Evolutionary conservation across 2,329 filamentous ascomycete species (phyloP), one percentile per base, ranked within the genome.

Genomic region (Uncinocarpus reesii): DNA sequence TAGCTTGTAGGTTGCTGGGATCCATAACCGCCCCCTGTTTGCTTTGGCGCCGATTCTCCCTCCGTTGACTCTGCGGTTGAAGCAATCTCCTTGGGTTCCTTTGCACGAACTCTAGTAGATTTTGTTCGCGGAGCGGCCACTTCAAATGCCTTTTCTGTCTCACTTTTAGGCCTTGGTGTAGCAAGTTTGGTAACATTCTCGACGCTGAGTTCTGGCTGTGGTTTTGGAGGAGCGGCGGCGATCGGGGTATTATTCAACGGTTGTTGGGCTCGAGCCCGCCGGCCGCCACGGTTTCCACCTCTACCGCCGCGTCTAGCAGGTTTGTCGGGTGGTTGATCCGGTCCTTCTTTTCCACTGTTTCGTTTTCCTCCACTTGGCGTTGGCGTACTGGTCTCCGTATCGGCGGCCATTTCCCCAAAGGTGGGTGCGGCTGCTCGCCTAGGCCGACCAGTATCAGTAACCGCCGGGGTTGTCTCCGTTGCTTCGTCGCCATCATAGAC

Each of bases 381-480:
- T 60, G 48, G 63, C 58, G 47, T 61, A 52, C 26, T 65, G 56
- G 46, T 64, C 59, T 43, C 56, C 21, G 56, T 55, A 45, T 66
- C 64, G 35, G 52, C 50, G 42, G 59, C 59, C 26, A 50, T 48
- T 29, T 63, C 63, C 36, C 71, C 71, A 61, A 74, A 74, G 0
- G 69, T 72, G 6, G 71, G 71, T 2, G 71, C 71, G 15, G 71
- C 71, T 34, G 71, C 71, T 53, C 71, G 66, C 37, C 68, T 63
- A 18, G 71, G 71, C 45, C 71, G 64, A 26, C 71, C 71, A 38
- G 70, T 73, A 49, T 74, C 71, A 8, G 71, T 74, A 26, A 74
- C 69, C 34, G 68, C 62, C 10, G 66, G 53, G 11, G 56, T 55
- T 16, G 56, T 52, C n/a, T 55, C 58, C 4, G 62, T 63, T 40